phyloP scores from a whole-genome alignment of 352 stramenopile genomes.

The Achlya hypogyna region DNA sequence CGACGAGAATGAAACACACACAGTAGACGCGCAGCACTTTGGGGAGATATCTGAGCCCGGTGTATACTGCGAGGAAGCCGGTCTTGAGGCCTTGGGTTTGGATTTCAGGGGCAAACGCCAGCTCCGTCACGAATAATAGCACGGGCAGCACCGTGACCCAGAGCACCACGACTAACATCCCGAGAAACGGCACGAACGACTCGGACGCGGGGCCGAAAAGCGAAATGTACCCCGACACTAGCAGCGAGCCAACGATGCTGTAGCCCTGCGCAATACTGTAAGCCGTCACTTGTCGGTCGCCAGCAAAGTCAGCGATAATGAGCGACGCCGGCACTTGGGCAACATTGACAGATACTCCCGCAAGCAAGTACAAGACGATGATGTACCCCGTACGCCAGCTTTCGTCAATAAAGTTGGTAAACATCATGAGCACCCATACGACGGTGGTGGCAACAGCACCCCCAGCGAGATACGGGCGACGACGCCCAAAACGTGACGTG shows the following conservation, averaged over 20 bases:
- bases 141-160: constrained; percentile 39
- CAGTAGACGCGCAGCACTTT: constrained; percentile 35
- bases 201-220: constrained; percentile 53
- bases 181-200: constrained; percentile 45
- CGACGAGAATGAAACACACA: constrained; percentile 39
- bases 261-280: constrained; percentile 35
- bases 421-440: constrained; percentile 61
- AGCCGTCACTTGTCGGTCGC: constrained; percentile 36
- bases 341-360: constrained; percentile 50
- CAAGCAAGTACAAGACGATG: constrained; percentile 46
- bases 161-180: constrained; percentile 59
- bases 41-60: constrained; percentile 36
- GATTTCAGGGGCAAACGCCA: constrained; percentile 14
- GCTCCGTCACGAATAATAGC: constrained; percentile 46
- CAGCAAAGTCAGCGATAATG: constrained; percentile 46
- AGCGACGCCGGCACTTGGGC: constrained; percentile 34
- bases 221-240: constrained; percentile 51
- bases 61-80: constrained; percentile 36
- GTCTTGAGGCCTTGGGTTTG: constrained; percentile 9
- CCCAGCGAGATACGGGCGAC: constrained; percentile 53
- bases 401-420: not conserved
- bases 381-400: constrained; percentile 23
- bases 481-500: constrained; percentile 39
- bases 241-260: constrained; percentile 34
- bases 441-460: constrained; percentile 44